phyloP scores from a whole-genome alignment of 1,284 basidiomycete species.

The Veloboletus limbatus region DNA sequence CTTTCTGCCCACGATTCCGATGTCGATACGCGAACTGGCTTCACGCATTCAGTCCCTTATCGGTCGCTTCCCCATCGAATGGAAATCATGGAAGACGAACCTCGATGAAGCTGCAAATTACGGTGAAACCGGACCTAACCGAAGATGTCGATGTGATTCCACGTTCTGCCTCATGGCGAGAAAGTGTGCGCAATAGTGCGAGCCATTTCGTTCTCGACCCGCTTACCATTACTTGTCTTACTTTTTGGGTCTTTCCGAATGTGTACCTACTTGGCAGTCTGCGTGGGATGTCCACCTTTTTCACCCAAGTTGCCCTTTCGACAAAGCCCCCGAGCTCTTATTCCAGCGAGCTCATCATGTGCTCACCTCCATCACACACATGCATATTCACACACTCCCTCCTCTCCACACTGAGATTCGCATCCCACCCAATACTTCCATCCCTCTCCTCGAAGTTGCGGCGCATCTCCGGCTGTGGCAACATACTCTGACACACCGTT shows the following conservation, averaged over 20 bases:
- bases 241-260: neutral
- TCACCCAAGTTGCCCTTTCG: constrained; percentile 41
- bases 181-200: constrained; percentile 54
- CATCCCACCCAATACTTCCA: constrained; percentile 71
- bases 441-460: constrained; percentile 80
- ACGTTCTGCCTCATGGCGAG: constrained; percentile 60
- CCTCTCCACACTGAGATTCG: constrained; percentile 50
- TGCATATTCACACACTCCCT: constrained; percentile 83
- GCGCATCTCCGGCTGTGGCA: constrained; percentile 71
- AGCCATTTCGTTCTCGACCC: constrained; percentile 23
- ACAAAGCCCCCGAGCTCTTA: constrained; percentile 51
- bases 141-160: constrained; percentile 48
- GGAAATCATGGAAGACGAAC: constrained; percentile 69
- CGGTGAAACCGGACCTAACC: constrained; percentile 45
- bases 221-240: neutral
- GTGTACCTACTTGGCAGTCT: neutral
- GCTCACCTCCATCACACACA: constrained; percentile 83
- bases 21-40: constrained; percentile 88
- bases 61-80: constrained; percentile 55
- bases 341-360: constrained; percentile 85
- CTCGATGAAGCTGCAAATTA: constrained; percentile 58
- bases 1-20: constrained; percentile 94
- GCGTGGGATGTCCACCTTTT: neutral
- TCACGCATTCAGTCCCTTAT: constrained; percentile 85
- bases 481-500: constrained; percentile 93